Conservation (phyloP, 768 basidiomycete genomes). For the Filobasidium floriforme region DNA sequence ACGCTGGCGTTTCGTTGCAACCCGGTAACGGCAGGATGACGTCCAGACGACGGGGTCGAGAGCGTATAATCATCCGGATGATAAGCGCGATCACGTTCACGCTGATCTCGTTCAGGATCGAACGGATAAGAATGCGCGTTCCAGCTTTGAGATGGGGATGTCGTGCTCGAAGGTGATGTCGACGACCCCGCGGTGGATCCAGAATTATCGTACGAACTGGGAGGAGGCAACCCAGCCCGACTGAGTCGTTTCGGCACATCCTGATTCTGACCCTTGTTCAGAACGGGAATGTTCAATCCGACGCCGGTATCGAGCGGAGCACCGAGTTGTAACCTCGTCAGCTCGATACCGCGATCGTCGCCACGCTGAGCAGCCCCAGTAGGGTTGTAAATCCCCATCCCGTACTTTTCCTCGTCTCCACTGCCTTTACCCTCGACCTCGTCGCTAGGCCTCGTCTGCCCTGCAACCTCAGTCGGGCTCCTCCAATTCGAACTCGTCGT, state of each 20-base stretch:
- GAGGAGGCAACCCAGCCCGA: not conserved
- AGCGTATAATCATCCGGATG: not conserved
- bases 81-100: not conserved
- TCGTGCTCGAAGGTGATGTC: not conserved
- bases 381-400: not conserved
- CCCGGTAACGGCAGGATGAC: not conserved
- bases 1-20: slow-evolving; percentile 2
- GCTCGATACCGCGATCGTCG: not conserved
- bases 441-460: not conserved
- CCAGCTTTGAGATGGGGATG: not conserved
- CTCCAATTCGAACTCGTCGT: not conserved
- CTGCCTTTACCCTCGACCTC: not conserved
- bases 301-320: not conserved
- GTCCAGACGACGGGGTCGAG: not conserved
- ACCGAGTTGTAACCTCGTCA: not conserved
- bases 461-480: not conserved
- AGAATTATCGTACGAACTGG: not conserved
- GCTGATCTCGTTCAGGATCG: not conserved
- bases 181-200: not conserved
- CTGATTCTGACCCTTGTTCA: not conserved
- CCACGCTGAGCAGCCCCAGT: not conserved
- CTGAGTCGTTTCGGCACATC: not conserved
- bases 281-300: slow-evolving; percentile 10
- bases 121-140: not conserved
- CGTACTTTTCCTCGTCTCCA: slow-evolving; percentile 1